These are phyloP conservation scores for Capronia americana DNA, from an alignment of 2,329 filamentous ascomycete genomes.

Conservation along the genomic window DNA sequence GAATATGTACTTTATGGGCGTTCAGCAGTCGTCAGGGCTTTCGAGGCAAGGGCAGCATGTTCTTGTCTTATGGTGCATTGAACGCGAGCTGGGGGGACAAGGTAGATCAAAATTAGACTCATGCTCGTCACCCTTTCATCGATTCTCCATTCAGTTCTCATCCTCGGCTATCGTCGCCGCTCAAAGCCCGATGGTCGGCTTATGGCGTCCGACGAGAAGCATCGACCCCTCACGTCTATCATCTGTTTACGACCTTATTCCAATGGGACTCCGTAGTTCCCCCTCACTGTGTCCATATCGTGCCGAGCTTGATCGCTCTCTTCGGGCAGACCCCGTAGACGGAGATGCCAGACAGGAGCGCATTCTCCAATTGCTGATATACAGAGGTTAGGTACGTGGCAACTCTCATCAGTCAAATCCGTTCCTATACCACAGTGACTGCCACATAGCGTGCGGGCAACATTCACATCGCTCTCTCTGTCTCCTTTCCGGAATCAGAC, in stretches of 20 bases:
- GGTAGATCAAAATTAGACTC: not conserved
- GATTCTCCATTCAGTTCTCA: not conserved
- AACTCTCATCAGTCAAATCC: not conserved
- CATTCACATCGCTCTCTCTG: not conserved
- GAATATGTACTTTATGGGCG: slow-evolving; percentile 8
- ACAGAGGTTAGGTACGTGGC: not conserved
- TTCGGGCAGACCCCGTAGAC: slow-evolving; percentile 12
- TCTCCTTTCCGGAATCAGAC: not conserved
- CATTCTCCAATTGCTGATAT: slow-evolving; percentile 13
- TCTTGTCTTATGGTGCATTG: not conserved
- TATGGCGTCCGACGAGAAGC: not conserved
- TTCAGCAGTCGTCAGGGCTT: not conserved
- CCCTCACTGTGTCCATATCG: slow-evolving; percentile 6
- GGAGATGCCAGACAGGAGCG: not conserved
- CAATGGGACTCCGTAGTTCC: not conserved
- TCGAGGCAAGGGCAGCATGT: not conserved
- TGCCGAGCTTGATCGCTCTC: slow-evolving; percentile 5
- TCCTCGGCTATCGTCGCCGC: slow-evolving; percentile 10
- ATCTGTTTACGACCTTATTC: slow-evolving; percentile 1
- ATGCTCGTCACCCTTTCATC: not conserved
- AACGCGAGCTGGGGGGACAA: not conserved
- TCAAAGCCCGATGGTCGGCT: slow-evolving; percentile 8
- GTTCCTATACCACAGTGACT: not conserved
- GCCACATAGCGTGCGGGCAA: not conserved
- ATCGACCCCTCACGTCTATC: not conserved